These are phyloP conservation scores for Cutaneotrichosporon mucoides DNA, from an alignment of 1,284 basidiomycete species.

Conservation along the genomic window DNA sequence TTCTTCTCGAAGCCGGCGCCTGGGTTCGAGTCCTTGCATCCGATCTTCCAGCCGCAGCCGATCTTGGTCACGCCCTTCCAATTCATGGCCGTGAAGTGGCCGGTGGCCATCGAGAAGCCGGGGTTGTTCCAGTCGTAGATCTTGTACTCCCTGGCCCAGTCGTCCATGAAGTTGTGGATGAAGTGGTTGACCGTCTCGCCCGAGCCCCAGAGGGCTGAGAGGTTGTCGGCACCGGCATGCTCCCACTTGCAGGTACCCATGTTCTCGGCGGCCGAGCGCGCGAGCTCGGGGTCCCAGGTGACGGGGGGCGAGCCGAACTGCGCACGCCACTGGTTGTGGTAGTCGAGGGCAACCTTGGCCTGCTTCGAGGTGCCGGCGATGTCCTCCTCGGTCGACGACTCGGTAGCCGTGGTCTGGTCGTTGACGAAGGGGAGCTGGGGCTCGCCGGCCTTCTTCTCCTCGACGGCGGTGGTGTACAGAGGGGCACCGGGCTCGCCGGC, in stretches of 20 bases:
- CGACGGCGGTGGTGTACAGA: background rate
- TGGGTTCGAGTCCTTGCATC: background rate
- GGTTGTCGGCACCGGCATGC: slow-evolving; percentile 11
- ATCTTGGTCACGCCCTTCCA: slow-evolving; percentile 41
- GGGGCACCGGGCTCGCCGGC: background rate
- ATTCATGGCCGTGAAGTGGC: slow-evolving; percentile 44
- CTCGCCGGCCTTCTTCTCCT: slow-evolving; percentile 26
- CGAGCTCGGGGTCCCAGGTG: slow-evolving; percentile 6
- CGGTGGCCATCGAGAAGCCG: slow-evolving; percentile 17
- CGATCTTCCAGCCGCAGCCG: slow-evolving; percentile 31
- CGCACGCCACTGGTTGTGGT: slow-evolving; percentile 15
- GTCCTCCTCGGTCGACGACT: slow-evolving; percentile 46
- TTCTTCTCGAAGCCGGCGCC: background rate
- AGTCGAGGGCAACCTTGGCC: slow-evolving; percentile 9
- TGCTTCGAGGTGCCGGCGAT: slow-evolving; percentile 2
- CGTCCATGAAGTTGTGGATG: background rate
- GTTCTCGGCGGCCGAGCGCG: background rate
- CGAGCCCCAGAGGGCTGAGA: background rate
- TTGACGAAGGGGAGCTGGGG: slow-evolving; percentile 46
- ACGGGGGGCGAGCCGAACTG: slow-evolving; percentile 5
- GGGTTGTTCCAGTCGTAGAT: slow-evolving; percentile 27
- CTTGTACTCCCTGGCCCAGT: slow-evolving; percentile 12
- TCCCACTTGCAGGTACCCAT: background rate
- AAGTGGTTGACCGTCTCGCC: background rate
- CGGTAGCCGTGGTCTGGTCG: slow-evolving; percentile 41